Percentiles rank a stretch among this genome's conserved stretches.
These are phyloP conservation scores for Aspergillus sp. DNA, from an alignment of 2,329 filamentous ascomycete genomes.

Conservation along the genomic window DNA sequence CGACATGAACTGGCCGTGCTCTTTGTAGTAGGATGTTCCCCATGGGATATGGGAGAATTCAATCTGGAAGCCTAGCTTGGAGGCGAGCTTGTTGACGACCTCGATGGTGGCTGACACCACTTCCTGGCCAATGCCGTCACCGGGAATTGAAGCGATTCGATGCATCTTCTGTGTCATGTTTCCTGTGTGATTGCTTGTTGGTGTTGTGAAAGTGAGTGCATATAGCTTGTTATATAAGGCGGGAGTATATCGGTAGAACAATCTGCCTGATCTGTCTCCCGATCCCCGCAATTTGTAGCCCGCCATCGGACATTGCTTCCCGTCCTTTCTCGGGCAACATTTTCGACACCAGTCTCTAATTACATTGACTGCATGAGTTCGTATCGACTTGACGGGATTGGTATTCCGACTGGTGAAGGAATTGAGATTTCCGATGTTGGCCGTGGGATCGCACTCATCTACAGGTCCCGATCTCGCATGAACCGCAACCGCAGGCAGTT, in stretches of 20 bases:
- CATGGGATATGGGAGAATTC: slow-evolving; percentile 50
- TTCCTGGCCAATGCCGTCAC: slow-evolving; percentile 64
- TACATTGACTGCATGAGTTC: no score
- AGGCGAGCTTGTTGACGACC: slow-evolving; percentile 48
- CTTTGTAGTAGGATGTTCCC: slow-evolving; percentile 44
- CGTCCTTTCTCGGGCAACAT: no score
- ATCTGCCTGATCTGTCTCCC: slow-evolving; percentile 4
- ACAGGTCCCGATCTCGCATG: neutral
- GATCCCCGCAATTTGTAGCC: neutral
- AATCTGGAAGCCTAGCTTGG: slow-evolving; percentile 47
- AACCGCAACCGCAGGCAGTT: no score
- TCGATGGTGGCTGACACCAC: slow-evolving; percentile 58
- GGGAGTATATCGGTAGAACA: neutral
- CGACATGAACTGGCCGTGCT: slow-evolving; percentile 55
- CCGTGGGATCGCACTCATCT: neutral
- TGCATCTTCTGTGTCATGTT: neutral
- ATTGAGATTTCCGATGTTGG: no score
- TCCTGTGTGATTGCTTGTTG: no score
- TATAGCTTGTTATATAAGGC: no score
- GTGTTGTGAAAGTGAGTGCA: no score
- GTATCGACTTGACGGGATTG: no score
- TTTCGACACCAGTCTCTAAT: no score
- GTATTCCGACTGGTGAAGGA: no score
- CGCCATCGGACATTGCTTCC: no score
- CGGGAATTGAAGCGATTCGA: slow-evolving; percentile 58